These are phyloP conservation scores for Lentithecium fluviatile DNA, from an alignment of 495 filamentous ascomycete species.

Conservation along the genomic window DNA sequence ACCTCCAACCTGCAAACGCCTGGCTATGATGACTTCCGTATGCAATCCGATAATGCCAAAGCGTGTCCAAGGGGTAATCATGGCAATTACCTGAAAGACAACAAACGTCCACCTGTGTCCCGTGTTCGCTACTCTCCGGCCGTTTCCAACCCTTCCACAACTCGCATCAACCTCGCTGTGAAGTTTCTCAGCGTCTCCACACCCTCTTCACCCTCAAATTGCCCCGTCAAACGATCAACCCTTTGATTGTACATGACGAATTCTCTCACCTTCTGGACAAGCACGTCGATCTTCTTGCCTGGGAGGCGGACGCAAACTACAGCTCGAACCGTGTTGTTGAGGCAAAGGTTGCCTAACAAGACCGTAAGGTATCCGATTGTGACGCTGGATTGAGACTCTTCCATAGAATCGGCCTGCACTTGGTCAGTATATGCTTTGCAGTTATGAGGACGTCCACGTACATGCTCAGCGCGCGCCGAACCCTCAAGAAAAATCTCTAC, in stretches of 20 bases:
- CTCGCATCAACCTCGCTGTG: constrained; percentile 57
- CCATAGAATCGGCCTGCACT: constrained; percentile 75
- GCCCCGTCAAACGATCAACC: constrained; percentile 56
- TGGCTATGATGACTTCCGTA: too few species aligned
- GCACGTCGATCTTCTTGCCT: constrained; percentile 57
- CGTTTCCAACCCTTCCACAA: constrained; percentile 48
- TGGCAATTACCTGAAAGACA: background rate
- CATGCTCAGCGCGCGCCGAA: constrained; percentile 49
- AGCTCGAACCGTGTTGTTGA: constrained; percentile 53
- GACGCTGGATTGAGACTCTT: constrained; percentile 82
- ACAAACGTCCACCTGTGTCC: background rate
- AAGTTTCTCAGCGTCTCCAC: constrained; percentile 53
- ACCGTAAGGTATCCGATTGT: constrained; percentile 88
- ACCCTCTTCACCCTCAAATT: constrained; percentile 48
- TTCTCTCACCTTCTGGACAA: constrained; percentile 80
- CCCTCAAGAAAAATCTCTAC: constrained; percentile 55
- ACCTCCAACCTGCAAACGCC: too few species aligned
- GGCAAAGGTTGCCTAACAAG: constrained; percentile 74
- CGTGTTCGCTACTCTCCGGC: constrained; percentile 21
- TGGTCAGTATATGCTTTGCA: constrained; percentile 16
- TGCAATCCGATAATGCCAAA: too few species aligned
- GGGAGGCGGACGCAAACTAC: constrained; percentile 55
- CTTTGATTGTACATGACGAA: constrained; percentile 76
- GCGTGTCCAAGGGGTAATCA: too few species aligned
- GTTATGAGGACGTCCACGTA: constrained; percentile 36